Base-by-base conservation (phyloP, 148 eudicot genomes). In the Spergularia marina region DNA sequence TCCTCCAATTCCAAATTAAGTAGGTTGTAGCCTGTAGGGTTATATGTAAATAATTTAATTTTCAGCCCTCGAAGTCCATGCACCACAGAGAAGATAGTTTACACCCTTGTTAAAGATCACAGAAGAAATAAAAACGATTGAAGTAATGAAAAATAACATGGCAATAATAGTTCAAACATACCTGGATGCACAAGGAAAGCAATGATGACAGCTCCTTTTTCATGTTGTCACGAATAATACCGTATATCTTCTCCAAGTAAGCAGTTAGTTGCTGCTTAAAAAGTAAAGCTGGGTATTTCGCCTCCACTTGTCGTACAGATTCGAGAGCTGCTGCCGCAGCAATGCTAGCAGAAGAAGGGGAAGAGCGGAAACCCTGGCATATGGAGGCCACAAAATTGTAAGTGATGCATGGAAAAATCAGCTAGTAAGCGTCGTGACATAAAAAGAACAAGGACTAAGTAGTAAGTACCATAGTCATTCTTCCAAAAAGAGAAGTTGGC, bases 261-360 rank as follows among this genome's bases (percentile, higher is more conserved):
- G 97, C 98, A 47, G 94, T 95, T 65, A 95, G 96, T 87, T 95
- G 98, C 83, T 95, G 98, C 85, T 95, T 95, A 85, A 95, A 95
- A 75, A 95, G 96, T 80, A 95, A 84, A 78, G 99, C 99, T 51
- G 99, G 99, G 78, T 95, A 90, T 79, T 92, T 95, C 55, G 99
- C 97, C 86, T 95, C 97, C 66, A 92, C 97, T 86, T 92, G 94
- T 17, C 82, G 88, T 36, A 95, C 91, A 75, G 81, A 59, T 55
- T 89, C 97, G 59, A 87, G 86, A 59, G 91, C 91, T 55, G 94
- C 90, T 60, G 87, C 83, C 21, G 91, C 88, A 55, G 87, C 81
- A 80, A 81, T 76, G 79, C 71, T 86, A 13, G 82, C 84, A 74
- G 94, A 68, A 79, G 98, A 91, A 83, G 98, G 91, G 53, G 98